Evolutionary conservation across 2,329 filamentous ascomycete genomes (phyloP).

Genomic region (Cercospora sesami): DNA sequence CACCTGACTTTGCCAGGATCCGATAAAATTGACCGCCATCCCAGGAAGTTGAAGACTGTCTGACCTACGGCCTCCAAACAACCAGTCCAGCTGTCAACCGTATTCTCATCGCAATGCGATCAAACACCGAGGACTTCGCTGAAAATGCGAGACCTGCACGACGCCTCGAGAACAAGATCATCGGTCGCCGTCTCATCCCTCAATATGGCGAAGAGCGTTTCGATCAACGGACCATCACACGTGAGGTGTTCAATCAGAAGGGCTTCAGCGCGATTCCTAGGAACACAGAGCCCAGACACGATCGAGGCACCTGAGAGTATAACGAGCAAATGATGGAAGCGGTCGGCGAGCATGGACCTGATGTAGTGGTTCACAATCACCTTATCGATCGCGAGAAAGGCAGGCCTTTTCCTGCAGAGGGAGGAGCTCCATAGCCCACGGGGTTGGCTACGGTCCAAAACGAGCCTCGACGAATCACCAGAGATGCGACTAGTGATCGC

Average conservation of each 20-base stretch:
- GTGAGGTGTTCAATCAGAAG: neutral
- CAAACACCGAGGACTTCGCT: neutral
- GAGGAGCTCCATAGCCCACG: too few species aligned
- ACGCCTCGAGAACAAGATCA: neutral
- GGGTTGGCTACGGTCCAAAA: too few species aligned
- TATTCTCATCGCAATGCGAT: neutral
- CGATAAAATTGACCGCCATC: neutral
- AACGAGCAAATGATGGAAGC: neutral
- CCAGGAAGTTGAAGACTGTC: neutral
- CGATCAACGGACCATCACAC: neutral
- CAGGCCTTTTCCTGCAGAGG: too few species aligned
- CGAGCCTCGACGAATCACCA: too few species aligned
- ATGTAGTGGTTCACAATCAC: too few species aligned
- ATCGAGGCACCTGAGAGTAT: neutral
- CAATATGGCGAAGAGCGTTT: neutral
- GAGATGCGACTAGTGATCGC: too few species aligned
- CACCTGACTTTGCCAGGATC: too few species aligned
- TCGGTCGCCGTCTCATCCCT: neutral
- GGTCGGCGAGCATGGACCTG: too few species aligned
- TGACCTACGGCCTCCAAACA: neutral
- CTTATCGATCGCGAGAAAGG: too few species aligned
- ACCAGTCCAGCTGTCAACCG: neutral
- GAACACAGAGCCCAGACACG: neutral
- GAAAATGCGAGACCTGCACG: neutral
- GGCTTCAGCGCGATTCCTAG: neutral